phyloP scores from a whole-genome alignment of 345 rosid genomes.

The Sisymbrium irio region DNA sequence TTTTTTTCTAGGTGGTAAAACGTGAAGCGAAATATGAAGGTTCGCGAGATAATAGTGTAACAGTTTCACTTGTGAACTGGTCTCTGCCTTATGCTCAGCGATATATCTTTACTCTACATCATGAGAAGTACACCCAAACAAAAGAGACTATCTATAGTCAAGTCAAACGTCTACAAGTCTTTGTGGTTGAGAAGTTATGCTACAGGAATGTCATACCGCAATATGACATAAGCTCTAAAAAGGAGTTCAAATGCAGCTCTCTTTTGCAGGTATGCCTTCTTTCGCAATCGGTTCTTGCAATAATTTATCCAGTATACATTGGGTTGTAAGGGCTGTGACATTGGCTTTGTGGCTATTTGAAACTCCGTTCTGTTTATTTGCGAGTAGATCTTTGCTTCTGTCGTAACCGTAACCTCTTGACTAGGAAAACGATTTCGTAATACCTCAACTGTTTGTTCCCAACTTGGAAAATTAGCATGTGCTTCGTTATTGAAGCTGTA shows the following conservation, averaged over 20 bases:
- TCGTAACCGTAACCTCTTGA: constrained; percentile 5
- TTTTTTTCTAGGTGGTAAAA: constrained; percentile 55
- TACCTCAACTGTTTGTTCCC: neutral
- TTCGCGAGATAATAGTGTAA: constrained; percentile 45
- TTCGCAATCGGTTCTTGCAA: constrained; percentile 10
- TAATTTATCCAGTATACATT: neutral
- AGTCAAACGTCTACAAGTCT: constrained; percentile 46
- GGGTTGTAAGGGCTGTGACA: neutral
- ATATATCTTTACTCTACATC: constrained; percentile 57
- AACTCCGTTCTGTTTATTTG: constrained; percentile 2
- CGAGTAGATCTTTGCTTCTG: constrained; percentile 16
- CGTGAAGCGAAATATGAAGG: constrained; percentile 70
- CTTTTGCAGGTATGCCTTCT: constrained; percentile 63
- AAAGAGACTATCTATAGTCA: constrained; percentile 47
- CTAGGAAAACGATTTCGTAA: neutral
- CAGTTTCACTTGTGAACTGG: constrained; percentile 73
- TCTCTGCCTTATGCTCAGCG: constrained; percentile 95
- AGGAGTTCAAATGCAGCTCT: constrained; percentile 54
- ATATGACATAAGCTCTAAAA: constrained; percentile 44
- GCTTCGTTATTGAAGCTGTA: neutral
- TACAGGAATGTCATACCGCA: constrained; percentile 62
- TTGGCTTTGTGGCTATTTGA: constrained; percentile 5
- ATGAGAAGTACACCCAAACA: constrained; percentile 50
- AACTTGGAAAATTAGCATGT: constrained; percentile 3
- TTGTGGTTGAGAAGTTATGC: constrained; percentile 67